Evolutionary conservation across 345 rosid species (phyloP), one percentile per base, ranked within the genome.

Genomic region (Anastatica hierochuntica): DNA sequence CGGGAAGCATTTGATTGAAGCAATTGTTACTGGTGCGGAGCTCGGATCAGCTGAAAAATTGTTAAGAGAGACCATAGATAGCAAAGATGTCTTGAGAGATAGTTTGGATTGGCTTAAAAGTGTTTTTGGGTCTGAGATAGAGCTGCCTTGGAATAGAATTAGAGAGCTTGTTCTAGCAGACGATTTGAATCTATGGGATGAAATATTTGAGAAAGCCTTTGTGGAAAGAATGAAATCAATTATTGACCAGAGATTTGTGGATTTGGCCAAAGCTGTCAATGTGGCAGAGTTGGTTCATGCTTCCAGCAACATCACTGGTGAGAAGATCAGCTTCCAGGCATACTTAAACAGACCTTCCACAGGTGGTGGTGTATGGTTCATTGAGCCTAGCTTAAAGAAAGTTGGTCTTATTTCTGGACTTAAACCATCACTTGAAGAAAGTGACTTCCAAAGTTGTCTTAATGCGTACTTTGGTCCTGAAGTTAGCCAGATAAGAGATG

Each of bases 341-440:
- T 85, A 83, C 72, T 74, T 92, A 73, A 83, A 72, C 70, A 85
- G 84, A 62, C 89, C 90, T 49, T 80, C 87, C 16, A 77, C 82
- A 5, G 95, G 94, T 48, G 99, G 94, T 50, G 94, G 97, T 50
- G 80, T 92, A 67, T 92, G 99, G 99, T 92, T 88, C 65, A 76
- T 84, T 14, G 99, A 92, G 57, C 77, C 94, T 65, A 79, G 73
- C 52, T 36, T 65, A 19, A 79, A 76, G 74, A 88, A 78, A 80
- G 55, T 62, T 67, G 72, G 63, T 72, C 46, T 54, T 17, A 24
- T 65, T 42, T 60, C 76, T 27, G 80, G 80, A 31, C 62, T 66
- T 64, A 81, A 77, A 68, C 62, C 66, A 53, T 53, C 72, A 0
- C 68, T 66, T 7, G 90, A 77, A 64, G 89, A 80, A 66, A 78